A percentile compares a stretch with the other conserved stretches of the same genome.
These are phyloP conservation scores for Leccinum solheimii DNA, from an alignment of 1,284 basidiomycete species.

Conservation along the genomic window DNA sequence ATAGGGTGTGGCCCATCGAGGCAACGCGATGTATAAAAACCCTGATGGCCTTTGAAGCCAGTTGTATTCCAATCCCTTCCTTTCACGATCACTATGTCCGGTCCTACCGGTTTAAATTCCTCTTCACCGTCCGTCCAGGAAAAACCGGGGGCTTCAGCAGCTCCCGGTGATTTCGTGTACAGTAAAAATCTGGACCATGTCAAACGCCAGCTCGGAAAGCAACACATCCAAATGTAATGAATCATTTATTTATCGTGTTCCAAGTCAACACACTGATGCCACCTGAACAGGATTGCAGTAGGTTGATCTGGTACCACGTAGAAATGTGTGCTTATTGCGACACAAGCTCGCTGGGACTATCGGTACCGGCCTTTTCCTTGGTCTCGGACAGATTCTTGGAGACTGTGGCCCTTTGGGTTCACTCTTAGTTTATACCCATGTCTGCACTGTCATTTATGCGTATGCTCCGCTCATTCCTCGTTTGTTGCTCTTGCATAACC, in stretches of 20 bases:
- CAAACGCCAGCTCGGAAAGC: conserved; percentile 24
- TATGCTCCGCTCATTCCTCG: conserved; percentile 32
- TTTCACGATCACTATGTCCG: not conserved
- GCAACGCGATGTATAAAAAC: not conserved
- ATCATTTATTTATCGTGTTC: not conserved
- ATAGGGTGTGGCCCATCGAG: not conserved
- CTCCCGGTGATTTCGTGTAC: conserved; percentile 18
- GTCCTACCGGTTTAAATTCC: not conserved
- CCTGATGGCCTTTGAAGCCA: not conserved
- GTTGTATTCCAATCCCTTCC: not conserved
- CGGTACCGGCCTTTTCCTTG: conserved; percentile 81
- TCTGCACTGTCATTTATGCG: conserved; percentile 64
- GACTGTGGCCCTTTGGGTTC: conserved; percentile 61
- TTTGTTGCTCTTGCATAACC: not conserved
- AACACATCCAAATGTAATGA: conserved; percentile 31
- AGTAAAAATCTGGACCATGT: conserved; percentile 22
- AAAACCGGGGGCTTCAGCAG: not conserved
- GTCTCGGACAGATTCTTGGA: conserved; percentile 63
- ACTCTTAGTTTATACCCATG: conserved; percentile 59
- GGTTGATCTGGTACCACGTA: conserved; percentile 22
- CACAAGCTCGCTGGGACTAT: conserved; percentile 68
- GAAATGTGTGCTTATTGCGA: conserved; percentile 3
- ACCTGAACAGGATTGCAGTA: conserved; percentile 54
- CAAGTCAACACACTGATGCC: conserved; percentile 1
- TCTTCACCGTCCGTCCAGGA: not conserved